Conservation (phyloP, 345 rosid genomes). For the Pistacia vera region DNA sequence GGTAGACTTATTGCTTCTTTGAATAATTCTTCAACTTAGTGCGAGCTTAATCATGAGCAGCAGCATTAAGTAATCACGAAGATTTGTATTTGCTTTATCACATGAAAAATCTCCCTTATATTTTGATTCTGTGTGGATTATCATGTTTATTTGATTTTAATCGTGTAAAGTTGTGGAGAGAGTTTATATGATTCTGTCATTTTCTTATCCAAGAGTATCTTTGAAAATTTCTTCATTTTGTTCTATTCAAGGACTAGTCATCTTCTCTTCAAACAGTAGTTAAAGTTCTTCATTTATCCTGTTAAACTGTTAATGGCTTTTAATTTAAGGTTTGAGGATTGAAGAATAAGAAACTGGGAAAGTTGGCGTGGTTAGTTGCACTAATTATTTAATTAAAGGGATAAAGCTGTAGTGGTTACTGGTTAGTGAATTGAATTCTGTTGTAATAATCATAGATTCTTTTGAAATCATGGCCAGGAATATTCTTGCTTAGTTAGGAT, state of each 20-base stretch:
- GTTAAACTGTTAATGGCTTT: neutral
- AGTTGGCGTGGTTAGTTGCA: conserved; percentile 21
- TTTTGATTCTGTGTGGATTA: conserved; percentile 17
- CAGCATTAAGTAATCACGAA: conserved; percentile 22
- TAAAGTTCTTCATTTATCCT: neutral
- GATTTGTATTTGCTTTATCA: neutral
- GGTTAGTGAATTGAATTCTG: conserved; percentile 3
- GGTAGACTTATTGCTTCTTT: conserved; percentile 14
- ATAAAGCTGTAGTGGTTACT: conserved; percentile 9
- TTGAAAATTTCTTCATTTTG: conserved; percentile 9
- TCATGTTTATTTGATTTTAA: neutral
- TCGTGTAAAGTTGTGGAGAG: neutral
- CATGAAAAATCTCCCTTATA: neutral
- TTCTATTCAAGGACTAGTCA: neutral
- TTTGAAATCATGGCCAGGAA: conserved; percentile 4
- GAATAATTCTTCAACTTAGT: conserved; percentile 22
- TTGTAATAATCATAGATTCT: conserved; percentile 15
- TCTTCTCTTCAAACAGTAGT: conserved; percentile 1
- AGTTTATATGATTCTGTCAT: conserved; percentile 16
- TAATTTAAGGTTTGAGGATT: neutral
- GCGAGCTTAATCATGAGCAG: conserved; percentile 31
- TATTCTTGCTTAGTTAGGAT: conserved; percentile 17
- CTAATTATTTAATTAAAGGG: conserved; percentile 16
- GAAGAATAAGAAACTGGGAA: neutral
- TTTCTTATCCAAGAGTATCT: conserved; percentile 1